Conservation (phyloP, 2,329 filamentous ascomycete genomes). For the Thermoascus crustaceus region DNA sequence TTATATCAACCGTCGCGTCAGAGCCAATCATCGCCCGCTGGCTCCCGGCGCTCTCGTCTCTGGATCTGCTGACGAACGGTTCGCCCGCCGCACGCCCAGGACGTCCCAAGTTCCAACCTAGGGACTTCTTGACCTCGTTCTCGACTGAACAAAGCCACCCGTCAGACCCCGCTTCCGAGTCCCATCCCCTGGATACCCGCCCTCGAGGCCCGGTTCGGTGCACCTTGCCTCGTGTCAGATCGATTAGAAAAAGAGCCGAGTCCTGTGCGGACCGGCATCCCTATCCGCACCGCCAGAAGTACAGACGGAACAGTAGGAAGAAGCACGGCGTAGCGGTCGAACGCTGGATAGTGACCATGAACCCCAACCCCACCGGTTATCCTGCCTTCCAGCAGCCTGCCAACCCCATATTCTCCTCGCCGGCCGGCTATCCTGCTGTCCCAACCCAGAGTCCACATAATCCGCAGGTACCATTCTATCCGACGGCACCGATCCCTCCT, state of each 20-base stretch:
- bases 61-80: too few species aligned
- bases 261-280: constrained; percentile 1
- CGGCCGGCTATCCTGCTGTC: constrained; percentile 27
- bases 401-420: constrained; percentile 10
- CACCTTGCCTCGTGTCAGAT: too few species aligned
- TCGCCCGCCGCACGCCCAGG: too few species aligned
- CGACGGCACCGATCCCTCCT: constrained; percentile 20
- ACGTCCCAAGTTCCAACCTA: too few species aligned
- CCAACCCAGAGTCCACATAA: constrained; percentile 16
- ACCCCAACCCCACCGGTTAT: constrained; percentile 23
- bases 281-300: constrained; percentile 5
- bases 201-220: too few species aligned
- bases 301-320: constrained; percentile 4
- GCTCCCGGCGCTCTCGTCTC: too few species aligned
- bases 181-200: too few species aligned
- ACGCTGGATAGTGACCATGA: constrained; percentile 15
- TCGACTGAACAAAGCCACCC: too few species aligned
- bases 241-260: too few species aligned
- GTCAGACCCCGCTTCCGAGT: too few species aligned
- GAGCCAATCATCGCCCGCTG: constrained; percentile 13
- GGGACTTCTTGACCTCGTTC: too few species aligned
- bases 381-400: constrained; percentile 14
- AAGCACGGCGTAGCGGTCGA: neutral
- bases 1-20: constrained; percentile 2
- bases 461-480: constrained; percentile 29